Base-by-base conservation (phyloP, 2,329 filamentous ascomycete genomes). In the Fusarium nanum region DNA sequence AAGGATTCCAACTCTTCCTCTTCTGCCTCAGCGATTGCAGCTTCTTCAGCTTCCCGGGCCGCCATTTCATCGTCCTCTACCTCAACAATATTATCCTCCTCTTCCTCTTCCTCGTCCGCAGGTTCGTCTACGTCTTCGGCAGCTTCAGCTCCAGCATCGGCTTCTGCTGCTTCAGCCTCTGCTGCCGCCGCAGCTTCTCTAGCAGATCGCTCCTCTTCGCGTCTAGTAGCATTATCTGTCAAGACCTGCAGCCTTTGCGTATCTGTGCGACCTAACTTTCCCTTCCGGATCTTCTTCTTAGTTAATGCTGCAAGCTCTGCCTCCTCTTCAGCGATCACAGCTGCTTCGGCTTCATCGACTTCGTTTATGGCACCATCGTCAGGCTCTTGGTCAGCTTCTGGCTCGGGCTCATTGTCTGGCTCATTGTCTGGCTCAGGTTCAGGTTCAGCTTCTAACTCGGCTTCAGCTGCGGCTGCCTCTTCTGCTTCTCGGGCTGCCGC, bases 1-100 rank as follows among this genome's bases (percentile, higher is more conserved):
- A 79, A 78, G 8, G 77, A 78, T 11, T 78, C 79, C 14, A 81
- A 80, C 70, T 85, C 82, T 32, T 81, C 79, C 12, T 79, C 81
- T 60, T 84, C 55, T 53, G 67, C 68, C 22, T 60, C 61, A 5
- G 60, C 67, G 25, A 66, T 60, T 8, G 78, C 77, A 27, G 76
- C 69, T 37, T 78, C 75, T 64, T 80, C 57, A 28, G 62, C 56
- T 58, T 67, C 56, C 22, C 60, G 60, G 42, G 46, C 58, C 25
- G 62, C 52, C 20, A 34, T 46, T 30, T 64, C 60, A 18, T 53
- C 32, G 16, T 57, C 56, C 45, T 67, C 56, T 41, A 25, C 32
- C 27, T 41, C 23, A 28, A 25, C 48, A 27, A 34, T 4, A 20
- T 30, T 46, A 28, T 46, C 48, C 53, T 41, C 48, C 40, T 56